Evolutionary conservation across 2,329 filamentous ascomycete genomes (phyloP).

Genomic region (Trichoderma atrobrunneum): DNA sequence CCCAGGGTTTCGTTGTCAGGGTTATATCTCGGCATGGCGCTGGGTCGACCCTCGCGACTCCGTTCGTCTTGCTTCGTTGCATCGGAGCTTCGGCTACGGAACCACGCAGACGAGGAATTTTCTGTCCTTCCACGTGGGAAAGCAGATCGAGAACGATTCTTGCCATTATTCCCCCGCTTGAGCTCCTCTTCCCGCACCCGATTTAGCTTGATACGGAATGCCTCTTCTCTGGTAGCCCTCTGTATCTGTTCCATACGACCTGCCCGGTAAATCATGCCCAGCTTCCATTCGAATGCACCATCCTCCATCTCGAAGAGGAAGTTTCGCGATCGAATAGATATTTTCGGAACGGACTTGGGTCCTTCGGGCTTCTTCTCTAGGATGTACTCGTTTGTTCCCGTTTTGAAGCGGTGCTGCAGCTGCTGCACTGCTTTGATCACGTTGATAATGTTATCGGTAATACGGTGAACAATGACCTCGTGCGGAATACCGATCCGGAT

Average conservation of each 20-base stretch:
- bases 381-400: constrained; percentile 83
- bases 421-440: constrained; percentile 83
- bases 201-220: constrained; percentile 82
- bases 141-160: constrained; percentile 55
- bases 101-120: constrained; percentile 33
- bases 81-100: constrained; percentile 58
- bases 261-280: constrained; percentile 88
- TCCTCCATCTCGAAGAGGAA: constrained; percentile 93
- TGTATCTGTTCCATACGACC: constrained; percentile 89
- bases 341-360: constrained; percentile 80
- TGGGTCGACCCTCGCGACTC: constrained; percentile 33
- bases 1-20: constrained; percentile 65
- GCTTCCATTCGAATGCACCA: constrained; percentile 94
- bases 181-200: constrained; percentile 72
- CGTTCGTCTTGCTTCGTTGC: constrained; percentile 33
- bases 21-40: constrained; percentile 66
- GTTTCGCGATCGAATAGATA: constrained; percentile 77
- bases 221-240: constrained; percentile 82
- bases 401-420: constrained; percentile 88
- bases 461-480: constrained; percentile 81
- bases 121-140: constrained; percentile 39
- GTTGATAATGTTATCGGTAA: constrained; percentile 93
- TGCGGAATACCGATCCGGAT: constrained; percentile 87
- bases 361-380: constrained; percentile 80
- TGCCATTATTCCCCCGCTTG: constrained; percentile 47